phyloP scores from a whole-genome alignment of 805 yeast species.

The Candida multigemmis region DNA sequence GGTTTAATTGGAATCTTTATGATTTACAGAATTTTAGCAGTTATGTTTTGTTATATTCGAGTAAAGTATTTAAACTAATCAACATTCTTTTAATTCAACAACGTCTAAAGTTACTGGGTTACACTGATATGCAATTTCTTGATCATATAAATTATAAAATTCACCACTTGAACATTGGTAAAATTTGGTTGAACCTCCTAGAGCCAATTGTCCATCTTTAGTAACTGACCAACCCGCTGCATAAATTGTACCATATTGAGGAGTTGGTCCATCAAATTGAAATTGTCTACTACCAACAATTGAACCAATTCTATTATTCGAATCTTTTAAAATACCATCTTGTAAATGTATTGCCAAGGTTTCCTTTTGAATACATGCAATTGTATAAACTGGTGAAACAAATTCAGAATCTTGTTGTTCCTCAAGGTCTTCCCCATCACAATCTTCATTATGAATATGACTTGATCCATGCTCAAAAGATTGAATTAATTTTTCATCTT shows the following conservation, averaged over 20 bases:
- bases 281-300: slow-evolving; percentile 29
- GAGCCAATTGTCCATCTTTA: slow-evolving; percentile 19
- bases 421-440: background rate
- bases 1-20: slow-evolving; percentile 28
- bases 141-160: slow-evolving; percentile 28
- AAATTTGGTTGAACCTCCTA: slow-evolving; percentile 21
- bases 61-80: slow-evolving; percentile 16
- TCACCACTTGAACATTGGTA: slow-evolving; percentile 33
- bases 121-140: slow-evolving; percentile 23
- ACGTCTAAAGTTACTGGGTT: slow-evolving; percentile 26
- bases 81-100: slow-evolving; percentile 25
- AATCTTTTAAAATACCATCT: slow-evolving; percentile 21
- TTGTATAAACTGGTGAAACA: slow-evolving; percentile 16
- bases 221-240: slow-evolving; percentile 33
- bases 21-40: slow-evolving; percentile 22
- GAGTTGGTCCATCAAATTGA: slow-evolving; percentile 33
- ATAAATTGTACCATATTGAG: slow-evolving; percentile 27
- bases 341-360: slow-evolving; percentile 19
- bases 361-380: slow-evolving; percentile 15
- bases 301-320: slow-evolving; percentile 23
- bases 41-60: slow-evolving; percentile 13
- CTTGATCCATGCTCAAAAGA: background rate
- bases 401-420: slow-evolving; percentile 3
- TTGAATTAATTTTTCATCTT: background rate
- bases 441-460: slow-evolving; percentile 1